A percentile compares a stretch with the other conserved stretches of the same genome.
Conservation (phyloP, 352 stramenopile species). For the Sclerospora graminicola region DNA sequence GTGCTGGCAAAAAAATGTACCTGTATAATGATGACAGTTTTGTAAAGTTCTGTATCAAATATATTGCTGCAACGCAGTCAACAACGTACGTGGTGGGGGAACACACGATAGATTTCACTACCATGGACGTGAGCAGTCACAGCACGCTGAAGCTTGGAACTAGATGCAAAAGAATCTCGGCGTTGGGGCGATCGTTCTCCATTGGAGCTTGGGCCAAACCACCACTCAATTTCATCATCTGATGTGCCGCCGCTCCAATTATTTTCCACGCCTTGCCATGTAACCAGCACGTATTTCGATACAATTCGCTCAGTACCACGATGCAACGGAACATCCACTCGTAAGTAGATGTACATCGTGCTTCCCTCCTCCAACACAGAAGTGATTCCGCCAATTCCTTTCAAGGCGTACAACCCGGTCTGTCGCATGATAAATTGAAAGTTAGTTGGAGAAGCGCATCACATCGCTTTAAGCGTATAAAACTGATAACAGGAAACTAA, state of each 20-base stretch:
- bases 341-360: constrained; percentile 87
- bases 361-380: constrained; percentile 55
- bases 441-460: background rate
- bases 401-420: constrained; percentile 73
- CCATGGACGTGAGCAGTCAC: constrained; percentile 72
- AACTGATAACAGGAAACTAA: constrained; percentile 15
- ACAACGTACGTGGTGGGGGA: constrained; percentile 70
- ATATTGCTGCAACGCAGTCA: background rate
- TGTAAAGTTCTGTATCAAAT: background rate
- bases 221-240: constrained; percentile 62
- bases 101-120: constrained; percentile 82
- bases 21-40: constrained; percentile 13
- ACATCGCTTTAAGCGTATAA: background rate
- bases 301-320: constrained; percentile 73
- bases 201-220: constrained; percentile 37
- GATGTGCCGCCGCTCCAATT: constrained; percentile 43
- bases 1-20: constrained; percentile 81
- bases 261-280: constrained; percentile 60
- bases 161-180: constrained; percentile 41
- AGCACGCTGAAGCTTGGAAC: constrained; percentile 68
- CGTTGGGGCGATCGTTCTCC: constrained; percentile 26
- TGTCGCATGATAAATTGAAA: constrained; percentile 12
- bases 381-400: constrained; percentile 74
- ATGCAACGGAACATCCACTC: constrained; percentile 78
- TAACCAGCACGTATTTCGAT: constrained; percentile 83